These are phyloP conservation scores for Cyathus striatus DNA, from an alignment of 768 basidiomycete species.

Conservation along the genomic window DNA sequence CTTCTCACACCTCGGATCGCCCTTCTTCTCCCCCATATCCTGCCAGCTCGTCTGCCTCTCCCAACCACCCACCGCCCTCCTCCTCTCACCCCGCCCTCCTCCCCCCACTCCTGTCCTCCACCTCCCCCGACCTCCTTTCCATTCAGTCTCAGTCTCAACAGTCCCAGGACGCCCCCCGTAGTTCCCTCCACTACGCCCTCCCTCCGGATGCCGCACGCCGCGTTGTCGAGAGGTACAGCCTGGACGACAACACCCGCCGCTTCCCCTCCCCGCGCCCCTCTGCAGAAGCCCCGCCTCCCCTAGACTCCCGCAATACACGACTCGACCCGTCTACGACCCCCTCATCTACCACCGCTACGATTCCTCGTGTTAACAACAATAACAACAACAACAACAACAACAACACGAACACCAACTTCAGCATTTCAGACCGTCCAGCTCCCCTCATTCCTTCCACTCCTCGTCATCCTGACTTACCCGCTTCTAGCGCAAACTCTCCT, in stretches of 20 bases:
- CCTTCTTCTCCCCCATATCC: conserved; percentile 3
- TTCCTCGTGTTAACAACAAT: too few species aligned
- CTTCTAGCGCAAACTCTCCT: conserved; percentile 23
- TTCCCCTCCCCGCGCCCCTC: conserved; percentile 27
- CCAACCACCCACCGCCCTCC: conserved; percentile 2
- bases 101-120: conserved; percentile 3
- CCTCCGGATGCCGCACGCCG: conserved; percentile 38
- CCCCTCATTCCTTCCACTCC: conserved; percentile 34
- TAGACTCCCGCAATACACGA: conserved; percentile 20
- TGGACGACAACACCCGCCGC: conserved; percentile 36
- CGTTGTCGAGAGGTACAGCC: conserved; percentile 46
- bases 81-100: neutral
- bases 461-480: conserved; percentile 42
- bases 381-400: too few species aligned
- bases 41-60: conserved; percentile 6
- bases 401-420: too few species aligned
- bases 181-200: conserved; percentile 37
- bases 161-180: conserved; percentile 31
- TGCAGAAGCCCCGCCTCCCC: conserved; percentile 26
- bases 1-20: conserved; percentile 8
- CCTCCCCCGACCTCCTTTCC: conserved; percentile 10
- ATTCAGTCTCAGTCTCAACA: conserved; percentile 18
- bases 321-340: conserved; percentile 12
- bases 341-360: conserved; percentile 9
- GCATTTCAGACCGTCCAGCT: conserved; percentile 19